Evolutionary conservation across 305 asterid species (phyloP), one percentile per base, ranked within the genome.

Genomic region (Euphrasia arctica): DNA sequence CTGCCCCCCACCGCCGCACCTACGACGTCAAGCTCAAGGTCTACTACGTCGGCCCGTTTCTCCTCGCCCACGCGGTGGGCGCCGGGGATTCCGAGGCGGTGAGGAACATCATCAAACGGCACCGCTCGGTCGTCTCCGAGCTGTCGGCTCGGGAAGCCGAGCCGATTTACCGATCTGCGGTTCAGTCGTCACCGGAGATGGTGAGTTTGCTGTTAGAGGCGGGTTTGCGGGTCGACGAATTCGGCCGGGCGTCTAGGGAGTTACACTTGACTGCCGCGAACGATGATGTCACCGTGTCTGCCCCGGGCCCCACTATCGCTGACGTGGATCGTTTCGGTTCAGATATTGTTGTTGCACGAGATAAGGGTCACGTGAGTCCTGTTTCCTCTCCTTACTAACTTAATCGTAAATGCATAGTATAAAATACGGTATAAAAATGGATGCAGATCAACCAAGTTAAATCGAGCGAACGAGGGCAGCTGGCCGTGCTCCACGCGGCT

Each of bases 21-120:
- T 36, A 59, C 34, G 95, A 90, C 66, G 63, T 85, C 27, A 90
- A 85, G 78, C 95, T 90, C 77, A 90, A 84, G 79, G 97, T 90
- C 15, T 87, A 85, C 63, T 87, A 82, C 72, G 87, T 84, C 31
- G 96, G 96, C 8, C 82, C 81, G 8, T 75, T 82, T 65, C 88
- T 90, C 62, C 80, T 90, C 61, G 70, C 76, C 3, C 92, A 79
- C 45, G 89, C 95, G 0, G 85, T 84, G 41, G 68, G 63, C 5
- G 34, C 64, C 39, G 88, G 94, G 0, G 78, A 84, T 52, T 62
- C 78, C 1, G 86, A 82, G 11, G 75, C 96, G 31, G 96, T 85
- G 5, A 81, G 78, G 66, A 72, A 83, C 25, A 79, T 90, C 10
- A 49, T 85, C 42, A 83, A 83, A 70, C 82, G 88, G 13, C 96